A percentile compares a stretch with the other conserved stretches of the same genome.
Conservation (phyloP, 148 eudicot genomes). For the Suaeda aralocaspica region DNA sequence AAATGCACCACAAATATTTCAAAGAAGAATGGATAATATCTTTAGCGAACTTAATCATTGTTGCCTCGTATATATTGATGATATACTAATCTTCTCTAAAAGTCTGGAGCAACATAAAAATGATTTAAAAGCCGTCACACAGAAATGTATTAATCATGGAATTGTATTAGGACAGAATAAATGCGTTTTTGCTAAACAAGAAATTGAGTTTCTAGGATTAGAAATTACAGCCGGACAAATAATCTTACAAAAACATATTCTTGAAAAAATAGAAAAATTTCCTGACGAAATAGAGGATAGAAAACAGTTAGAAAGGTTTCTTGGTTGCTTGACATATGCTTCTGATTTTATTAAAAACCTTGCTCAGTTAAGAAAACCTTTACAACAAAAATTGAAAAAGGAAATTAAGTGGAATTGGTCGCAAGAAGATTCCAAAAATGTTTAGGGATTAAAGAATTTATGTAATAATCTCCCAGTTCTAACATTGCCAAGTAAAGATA, state of each 20-base stretch:
- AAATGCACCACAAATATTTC: neutral
- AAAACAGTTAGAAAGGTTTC: neutral
- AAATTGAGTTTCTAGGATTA: neutral
- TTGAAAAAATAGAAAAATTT: neutral
- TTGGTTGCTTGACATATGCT: neutral
- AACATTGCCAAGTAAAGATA: no score
- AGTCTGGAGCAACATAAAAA: no score
- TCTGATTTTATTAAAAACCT: neutral
- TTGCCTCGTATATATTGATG: neutral
- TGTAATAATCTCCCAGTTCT: no score
- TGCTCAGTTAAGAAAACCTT: neutral
- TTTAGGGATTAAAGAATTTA: no score
- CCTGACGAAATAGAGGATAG: neutral
- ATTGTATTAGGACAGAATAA: no score
- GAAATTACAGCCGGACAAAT: neutral
- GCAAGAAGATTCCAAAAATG: neutral
- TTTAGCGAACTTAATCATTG: neutral
- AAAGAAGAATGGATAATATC: slow-evolving; percentile 3
- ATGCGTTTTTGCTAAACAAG: neutral
- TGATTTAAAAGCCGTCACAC: no score
- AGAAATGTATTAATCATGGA: no score
- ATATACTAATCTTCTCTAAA: neutral
- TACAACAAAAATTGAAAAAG: neutral
- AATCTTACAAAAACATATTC: neutral
- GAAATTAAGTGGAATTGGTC: neutral